phyloP scores from a whole-genome alignment of 345 rosid genomes.

The Ceriops decandra region DNA sequence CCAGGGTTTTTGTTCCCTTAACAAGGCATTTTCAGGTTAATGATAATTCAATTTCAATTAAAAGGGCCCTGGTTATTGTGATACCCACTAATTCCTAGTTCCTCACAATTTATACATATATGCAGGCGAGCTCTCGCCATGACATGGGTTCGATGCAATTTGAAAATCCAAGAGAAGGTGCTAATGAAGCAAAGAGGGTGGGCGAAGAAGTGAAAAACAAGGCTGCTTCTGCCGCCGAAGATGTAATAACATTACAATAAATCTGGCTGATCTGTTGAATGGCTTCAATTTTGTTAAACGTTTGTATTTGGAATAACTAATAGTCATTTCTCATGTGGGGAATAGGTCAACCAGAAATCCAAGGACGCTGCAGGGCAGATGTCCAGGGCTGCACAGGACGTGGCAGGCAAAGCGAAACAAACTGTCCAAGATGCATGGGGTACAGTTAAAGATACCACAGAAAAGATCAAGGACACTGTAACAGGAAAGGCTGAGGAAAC shows the following conservation, averaged over 20 bases:
- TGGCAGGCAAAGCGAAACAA: slow-evolving; percentile 33
- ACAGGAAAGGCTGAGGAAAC: slow-evolving; percentile 26
- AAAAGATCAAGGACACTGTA: slow-evolving; percentile 29
- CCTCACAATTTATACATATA: not conserved
- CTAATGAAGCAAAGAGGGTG: slow-evolving; percentile 6
- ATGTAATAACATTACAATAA: slow-evolving; percentile 5
- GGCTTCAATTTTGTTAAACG: not conserved
- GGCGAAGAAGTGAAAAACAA: slow-evolving; percentile 20
- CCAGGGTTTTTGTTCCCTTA: slow-evolving; percentile 18
- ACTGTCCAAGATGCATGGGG: slow-evolving; percentile 39
- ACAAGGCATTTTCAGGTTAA: slow-evolving; percentile 22
- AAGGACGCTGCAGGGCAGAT: slow-evolving; percentile 17
- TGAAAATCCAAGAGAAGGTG: slow-evolving; percentile 16
- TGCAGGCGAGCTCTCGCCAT: slow-evolving; percentile 11
- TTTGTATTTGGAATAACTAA: not conserved
- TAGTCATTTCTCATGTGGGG: not conserved
- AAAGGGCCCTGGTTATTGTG: not conserved
- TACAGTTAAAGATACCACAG: slow-evolving; percentile 32
- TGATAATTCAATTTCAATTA: not conserved
- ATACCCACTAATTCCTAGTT: not conserved
- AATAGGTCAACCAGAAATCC: slow-evolving; percentile 27
- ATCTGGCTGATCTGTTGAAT: not conserved
- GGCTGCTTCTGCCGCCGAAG: slow-evolving; percentile 19
- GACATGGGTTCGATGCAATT: slow-evolving; percentile 7
- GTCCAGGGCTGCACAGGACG: slow-evolving; percentile 13